phyloP scores from a whole-genome alignment of 1,139 yeast genomes.

The Tardiomyces blankii region DNA sequence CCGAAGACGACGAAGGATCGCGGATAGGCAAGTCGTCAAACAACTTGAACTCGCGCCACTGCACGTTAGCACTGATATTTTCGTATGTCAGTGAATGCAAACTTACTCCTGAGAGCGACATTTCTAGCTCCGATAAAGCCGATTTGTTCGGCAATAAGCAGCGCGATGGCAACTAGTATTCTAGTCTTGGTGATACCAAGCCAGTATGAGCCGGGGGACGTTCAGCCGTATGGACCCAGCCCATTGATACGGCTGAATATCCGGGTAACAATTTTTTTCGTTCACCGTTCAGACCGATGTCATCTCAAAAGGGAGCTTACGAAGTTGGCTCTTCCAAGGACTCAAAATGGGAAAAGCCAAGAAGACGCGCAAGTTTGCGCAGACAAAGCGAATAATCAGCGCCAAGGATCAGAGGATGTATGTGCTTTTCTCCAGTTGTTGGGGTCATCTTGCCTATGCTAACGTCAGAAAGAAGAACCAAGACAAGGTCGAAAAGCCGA shows the following conservation, averaged over 20 bases:
- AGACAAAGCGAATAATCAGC: conserved; percentile 69
- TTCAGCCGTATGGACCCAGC: too few relatives aligned
- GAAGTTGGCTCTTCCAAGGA: too few relatives aligned
- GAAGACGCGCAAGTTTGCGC: conserved; percentile 94
- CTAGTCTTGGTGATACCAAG: too few relatives aligned
- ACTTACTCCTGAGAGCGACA: conserved; percentile 1
- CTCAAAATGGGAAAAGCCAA: conserved; percentile 76
- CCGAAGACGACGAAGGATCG: conserved; percentile 65
- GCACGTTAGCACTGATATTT: neutral
- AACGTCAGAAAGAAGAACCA: conserved; percentile 29
- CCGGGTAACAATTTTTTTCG: too few relatives aligned
- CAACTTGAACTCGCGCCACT: conserved; percentile 85
- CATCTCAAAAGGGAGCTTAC: too few relatives aligned
- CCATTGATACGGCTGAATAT: too few relatives aligned
- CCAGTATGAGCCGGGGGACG: too few relatives aligned
- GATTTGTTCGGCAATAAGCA: too few relatives aligned
- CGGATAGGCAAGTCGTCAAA: conserved; percentile 74
- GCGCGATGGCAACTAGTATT: too few relatives aligned
- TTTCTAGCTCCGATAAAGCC: too few relatives aligned
- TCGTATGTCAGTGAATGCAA: too few relatives aligned
- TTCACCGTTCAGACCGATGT: too few relatives aligned
- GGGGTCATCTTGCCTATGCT: neutral
- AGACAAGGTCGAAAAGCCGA: conserved; percentile 23
- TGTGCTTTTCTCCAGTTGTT: conserved; percentile 9
- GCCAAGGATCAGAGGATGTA: conserved; percentile 60